phyloP scores from a whole-genome alignment of 2,329 filamentous ascomycete genomes.

The Phyllosticta citribraziliensis region DNA sequence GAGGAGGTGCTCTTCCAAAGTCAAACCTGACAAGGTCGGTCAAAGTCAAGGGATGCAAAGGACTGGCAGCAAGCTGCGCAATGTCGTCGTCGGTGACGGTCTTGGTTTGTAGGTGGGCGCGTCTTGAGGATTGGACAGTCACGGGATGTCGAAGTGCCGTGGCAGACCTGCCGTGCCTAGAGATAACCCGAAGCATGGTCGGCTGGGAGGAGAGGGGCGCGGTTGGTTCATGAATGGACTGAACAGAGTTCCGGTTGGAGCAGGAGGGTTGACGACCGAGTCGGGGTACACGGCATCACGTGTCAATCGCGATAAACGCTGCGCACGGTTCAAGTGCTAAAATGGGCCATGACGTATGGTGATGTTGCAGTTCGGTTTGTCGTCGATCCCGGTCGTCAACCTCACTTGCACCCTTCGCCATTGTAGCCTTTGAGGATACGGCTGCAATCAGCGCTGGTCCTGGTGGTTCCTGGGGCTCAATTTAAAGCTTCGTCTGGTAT shows the following conservation, averaged over 20 bases:
- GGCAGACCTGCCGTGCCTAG: not conserved
- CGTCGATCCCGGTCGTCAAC: not conserved
- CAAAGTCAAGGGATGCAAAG: conserved; percentile 72
- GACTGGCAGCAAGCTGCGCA: conserved; percentile 63
- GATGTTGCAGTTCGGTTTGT: not conserved
- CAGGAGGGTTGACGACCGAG: not conserved
- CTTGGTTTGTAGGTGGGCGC: conserved; percentile 25
- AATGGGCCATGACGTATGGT: not conserved
- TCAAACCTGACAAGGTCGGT: conserved; percentile 77
- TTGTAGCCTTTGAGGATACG: not conserved
- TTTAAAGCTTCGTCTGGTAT: not conserved
- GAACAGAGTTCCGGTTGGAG: not conserved
- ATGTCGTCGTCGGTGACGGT: conserved; percentile 62
- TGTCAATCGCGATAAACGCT: not conserved
- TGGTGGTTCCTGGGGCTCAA: not conserved
- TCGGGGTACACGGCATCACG: not conserved
- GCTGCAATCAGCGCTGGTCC: no score
- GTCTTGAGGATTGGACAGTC: not conserved
- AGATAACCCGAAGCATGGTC: not conserved
- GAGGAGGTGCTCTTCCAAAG: not conserved
- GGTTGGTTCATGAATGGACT: not conserved
- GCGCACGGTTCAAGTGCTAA: not conserved
- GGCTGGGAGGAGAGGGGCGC: not conserved
- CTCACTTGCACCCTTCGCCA: not conserved
- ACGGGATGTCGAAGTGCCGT: not conserved